Percentiles rank a stretch among this genome's conserved stretches.
phyloP scores from a whole-genome alignment of 2,329 filamentous ascomycete genomes.

The Shiraia bambusicola region DNA sequence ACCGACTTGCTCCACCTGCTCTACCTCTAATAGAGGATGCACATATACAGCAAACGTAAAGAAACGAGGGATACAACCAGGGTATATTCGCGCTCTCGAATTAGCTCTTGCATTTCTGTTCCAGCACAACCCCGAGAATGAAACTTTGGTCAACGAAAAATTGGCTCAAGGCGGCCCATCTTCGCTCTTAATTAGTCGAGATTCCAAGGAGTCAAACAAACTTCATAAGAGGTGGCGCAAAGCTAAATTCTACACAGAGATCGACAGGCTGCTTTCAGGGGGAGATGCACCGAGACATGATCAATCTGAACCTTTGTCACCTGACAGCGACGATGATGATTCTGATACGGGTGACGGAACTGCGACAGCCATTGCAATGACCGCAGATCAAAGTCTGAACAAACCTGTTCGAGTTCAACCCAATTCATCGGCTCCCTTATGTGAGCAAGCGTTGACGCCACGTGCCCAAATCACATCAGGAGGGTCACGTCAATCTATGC shows the following conservation, averaged over 20 bases:
- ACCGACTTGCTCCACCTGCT: slow-evolving; percentile 68
- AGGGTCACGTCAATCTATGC: slow-evolving; percentile 41
- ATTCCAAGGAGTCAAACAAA: slow-evolving; percentile 56
- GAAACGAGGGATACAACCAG: slow-evolving; percentile 77
- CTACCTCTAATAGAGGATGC: slow-evolving; percentile 63
- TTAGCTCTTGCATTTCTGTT: slow-evolving; percentile 68
- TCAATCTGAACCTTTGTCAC: slow-evolving; percentile 15
- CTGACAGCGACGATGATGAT: slow-evolving; percentile 31
- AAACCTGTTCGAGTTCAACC: background rate
- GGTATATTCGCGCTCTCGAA: slow-evolving; percentile 74
- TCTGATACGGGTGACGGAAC: slow-evolving; percentile 21
- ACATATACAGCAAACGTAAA: slow-evolving; percentile 73
- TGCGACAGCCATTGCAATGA: slow-evolving; percentile 1
- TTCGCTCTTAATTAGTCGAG: slow-evolving; percentile 55
- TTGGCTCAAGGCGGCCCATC: slow-evolving; percentile 53
- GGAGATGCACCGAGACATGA: slow-evolving; percentile 36
- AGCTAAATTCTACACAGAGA: slow-evolving; percentile 62
- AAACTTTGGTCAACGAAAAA: slow-evolving; percentile 58
- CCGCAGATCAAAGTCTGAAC: slow-evolving; percentile 6
- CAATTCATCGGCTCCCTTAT: background rate
- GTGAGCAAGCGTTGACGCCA: background rate
- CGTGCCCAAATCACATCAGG: background rate
- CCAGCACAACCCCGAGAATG: slow-evolving; percentile 60
- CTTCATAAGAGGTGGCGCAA: slow-evolving; percentile 65
- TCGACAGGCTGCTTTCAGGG: slow-evolving; percentile 62